These are phyloP conservation scores for Aspergillus ustus DNA, from an alignment of 2,329 filamentous ascomycete species.

Conservation along the genomic window DNA sequence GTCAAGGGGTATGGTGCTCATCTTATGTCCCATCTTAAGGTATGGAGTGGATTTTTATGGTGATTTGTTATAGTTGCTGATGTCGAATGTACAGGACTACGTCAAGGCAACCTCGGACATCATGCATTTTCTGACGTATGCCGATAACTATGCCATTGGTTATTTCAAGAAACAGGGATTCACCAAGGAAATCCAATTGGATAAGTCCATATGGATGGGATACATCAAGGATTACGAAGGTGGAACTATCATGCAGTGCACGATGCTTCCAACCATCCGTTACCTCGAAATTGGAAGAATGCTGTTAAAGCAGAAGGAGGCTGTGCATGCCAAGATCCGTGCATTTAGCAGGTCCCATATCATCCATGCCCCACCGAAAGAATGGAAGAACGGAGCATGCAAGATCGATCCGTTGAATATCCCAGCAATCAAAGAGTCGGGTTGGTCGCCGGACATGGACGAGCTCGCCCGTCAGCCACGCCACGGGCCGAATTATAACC, in stretches of 20 bases:
- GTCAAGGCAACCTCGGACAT: slow-evolving; percentile 96
- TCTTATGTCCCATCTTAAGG: slow-evolving; percentile 96
- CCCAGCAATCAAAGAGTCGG: slow-evolving; percentile 84
- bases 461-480: slow-evolving; percentile 92
- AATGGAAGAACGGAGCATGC: slow-evolving; percentile 77
- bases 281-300: slow-evolving; percentile 93
- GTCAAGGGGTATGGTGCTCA: slow-evolving; percentile 98
- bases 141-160: slow-evolving; percentile 97
- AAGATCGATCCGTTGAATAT: slow-evolving; percentile 86
- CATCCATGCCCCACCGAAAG: slow-evolving; percentile 80
- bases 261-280: slow-evolving; percentile 91
- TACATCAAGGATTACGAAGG: slow-evolving; percentile 99
- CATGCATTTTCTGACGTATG: slow-evolving; percentile 98
- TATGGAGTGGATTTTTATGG: slow-evolving; percentile 24
- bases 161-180: slow-evolving; percentile 99
- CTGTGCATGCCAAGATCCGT: slow-evolving; percentile 91
- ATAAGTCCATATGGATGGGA: slow-evolving; percentile 93
- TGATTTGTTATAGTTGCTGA: background rate
- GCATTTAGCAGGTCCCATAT: slow-evolving; percentile 88
- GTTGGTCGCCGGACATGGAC: slow-evolving; percentile 98
- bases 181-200: slow-evolving; percentile 95
- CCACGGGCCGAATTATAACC: slow-evolving; percentile 94
- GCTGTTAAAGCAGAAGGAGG: slow-evolving; percentile 96
- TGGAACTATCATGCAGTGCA: slow-evolving; percentile 98
- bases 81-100: slow-evolving; percentile 64